These are phyloP conservation scores for Phanerochaete carnosa DNA, from an alignment of 768 basidiomycete species.

Conservation along the genomic window DNA sequence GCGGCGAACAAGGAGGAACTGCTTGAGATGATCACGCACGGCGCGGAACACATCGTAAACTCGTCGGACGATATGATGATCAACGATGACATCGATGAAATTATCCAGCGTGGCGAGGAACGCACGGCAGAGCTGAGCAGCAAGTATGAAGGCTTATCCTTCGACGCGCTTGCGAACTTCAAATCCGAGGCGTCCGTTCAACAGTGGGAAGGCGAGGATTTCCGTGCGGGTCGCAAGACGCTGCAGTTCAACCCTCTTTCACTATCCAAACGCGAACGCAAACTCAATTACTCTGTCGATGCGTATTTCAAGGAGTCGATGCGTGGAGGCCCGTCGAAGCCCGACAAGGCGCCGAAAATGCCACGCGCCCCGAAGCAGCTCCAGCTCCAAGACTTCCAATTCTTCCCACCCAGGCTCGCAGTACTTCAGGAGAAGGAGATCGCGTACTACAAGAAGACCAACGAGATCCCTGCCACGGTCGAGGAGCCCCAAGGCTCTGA, in stretches of 20 bases:
- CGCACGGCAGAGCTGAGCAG: slow-evolving; percentile 83
- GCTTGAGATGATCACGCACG: slow-evolving; percentile 97
- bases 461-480: slow-evolving; percentile 60
- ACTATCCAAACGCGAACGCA: slow-evolving; percentile 90
- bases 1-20: slow-evolving; percentile 95
- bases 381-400: slow-evolving; percentile 93
- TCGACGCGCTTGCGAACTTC: slow-evolving; percentile 97
- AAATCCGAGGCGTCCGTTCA: slow-evolving; percentile 90
- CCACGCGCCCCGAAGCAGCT: slow-evolving; percentile 89
- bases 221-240: slow-evolving; percentile 67
- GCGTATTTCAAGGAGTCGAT: slow-evolving; percentile 93
- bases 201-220: slow-evolving; percentile 96
- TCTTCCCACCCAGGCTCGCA: slow-evolving; percentile 80
- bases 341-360: slow-evolving; percentile 78
- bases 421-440: slow-evolving; percentile 86
- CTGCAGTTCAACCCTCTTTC: slow-evolving; percentile 79
- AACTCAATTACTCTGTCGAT: slow-evolving; percentile 92
- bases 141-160: slow-evolving; percentile 89
- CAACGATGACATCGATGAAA: slow-evolving; percentile 90
- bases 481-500: slow-evolving; percentile 68
- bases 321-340: slow-evolving; percentile 73
- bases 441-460: slow-evolving; percentile 73
- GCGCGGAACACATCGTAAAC: slow-evolving; percentile 96
- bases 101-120: slow-evolving; percentile 89
- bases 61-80: slow-evolving; percentile 72